Evolutionary conservation across 192 early-diverging fungal genomes (phyloP), one percentile per base, ranked within the genome.

Genomic region (Dissophora globulifera): DNA sequence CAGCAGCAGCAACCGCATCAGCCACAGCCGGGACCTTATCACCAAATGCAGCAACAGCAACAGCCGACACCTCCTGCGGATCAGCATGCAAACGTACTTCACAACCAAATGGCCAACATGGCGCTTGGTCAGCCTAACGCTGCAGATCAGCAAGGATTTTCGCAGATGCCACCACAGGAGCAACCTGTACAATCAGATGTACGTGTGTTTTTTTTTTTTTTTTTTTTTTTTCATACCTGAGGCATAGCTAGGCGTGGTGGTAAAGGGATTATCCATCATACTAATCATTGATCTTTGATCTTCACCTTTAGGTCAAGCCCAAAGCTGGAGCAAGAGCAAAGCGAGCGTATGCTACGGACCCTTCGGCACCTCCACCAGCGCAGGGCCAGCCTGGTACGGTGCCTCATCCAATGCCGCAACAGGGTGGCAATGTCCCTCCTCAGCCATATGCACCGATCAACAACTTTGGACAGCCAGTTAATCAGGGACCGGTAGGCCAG

Each of bases 261-360:
- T 11, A 38, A 11, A 55, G 15, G 40, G 42, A 4, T 42, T 38
- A 23, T 41, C n/a, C n/a, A n/a, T n/a, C n/a, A n/a, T n/a, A 56
- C 2, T 25, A 13, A 56, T 30, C 4, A 8, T 0, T 15, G 13
- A 38, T 6, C 35, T 38, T 26, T 16, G 2, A 33, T 19, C 4
- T 25, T 16, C 33, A 33, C 13, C 19, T 6, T 20, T 58, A 76
- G 72, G 16, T 35, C 8, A 67, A 59, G 30, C 50, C 72, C 10
- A 76, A 62, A 25, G 17, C 58, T 33, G 72, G 63, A 25, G 52
- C 72, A n/a, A 59, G 72, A 56, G 72, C 72, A 22, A 76, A 76
- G 46, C 58, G 72, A 20, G 72, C 58, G 0, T 76, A 54, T 42
- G 63, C 72, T 10, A 51, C 63, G 2, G 72, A 76, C 59, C 72